Evolutionary conservation across 2,329 filamentous ascomycete genomes (phyloP).

Genomic region (Cladosporium sphaerospermum): DNA sequence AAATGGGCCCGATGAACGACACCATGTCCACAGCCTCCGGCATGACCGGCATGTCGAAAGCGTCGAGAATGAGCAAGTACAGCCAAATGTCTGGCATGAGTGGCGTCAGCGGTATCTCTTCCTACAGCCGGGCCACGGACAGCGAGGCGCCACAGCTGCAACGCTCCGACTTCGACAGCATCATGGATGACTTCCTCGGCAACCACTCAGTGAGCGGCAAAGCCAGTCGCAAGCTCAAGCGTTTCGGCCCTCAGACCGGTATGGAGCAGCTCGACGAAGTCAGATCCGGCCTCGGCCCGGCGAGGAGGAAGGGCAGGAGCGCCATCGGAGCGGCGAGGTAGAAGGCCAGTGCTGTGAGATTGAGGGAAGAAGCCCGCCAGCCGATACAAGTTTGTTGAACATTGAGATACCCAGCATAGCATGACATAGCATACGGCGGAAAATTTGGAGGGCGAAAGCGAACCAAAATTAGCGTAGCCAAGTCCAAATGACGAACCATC

Average conservation of each 20-base stretch:
- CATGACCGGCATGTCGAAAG: conserved; percentile 45
- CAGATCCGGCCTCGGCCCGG: conserved; percentile 69
- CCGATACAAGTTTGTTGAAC: conserved; percentile 6
- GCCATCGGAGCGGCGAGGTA: conserved; percentile 6
- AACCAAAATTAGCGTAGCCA: background rate
- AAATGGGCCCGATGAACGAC: conserved; percentile 31
- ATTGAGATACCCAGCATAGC: conserved; percentile 12
- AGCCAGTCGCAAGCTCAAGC: conserved; percentile 57
- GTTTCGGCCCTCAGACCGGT: conserved; percentile 73
- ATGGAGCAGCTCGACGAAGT: conserved; percentile 90
- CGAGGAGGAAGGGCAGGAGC: conserved; percentile 38
- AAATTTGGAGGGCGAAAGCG: background rate
- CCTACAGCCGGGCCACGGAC: conserved; percentile 29
- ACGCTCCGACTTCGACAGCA: conserved; percentile 74
- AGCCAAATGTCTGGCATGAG: conserved; percentile 32
- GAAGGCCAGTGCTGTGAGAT: background rate
- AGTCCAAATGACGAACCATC: conserved; percentile 13
- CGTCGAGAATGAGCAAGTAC: conserved; percentile 34
- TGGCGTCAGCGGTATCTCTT: conserved; percentile 32
- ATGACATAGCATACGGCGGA: background rate
- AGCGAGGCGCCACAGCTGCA: conserved; percentile 47
- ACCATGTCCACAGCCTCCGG: conserved; percentile 41
- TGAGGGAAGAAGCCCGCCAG: background rate
- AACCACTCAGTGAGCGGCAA: conserved; percentile 66
- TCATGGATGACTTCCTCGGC: conserved; percentile 89